Percentiles rank a stretch among this genome's conserved stretches.
Conservation (phyloP, 768 basidiomycete genomes). For the Hydnomerulius pinastri region DNA sequence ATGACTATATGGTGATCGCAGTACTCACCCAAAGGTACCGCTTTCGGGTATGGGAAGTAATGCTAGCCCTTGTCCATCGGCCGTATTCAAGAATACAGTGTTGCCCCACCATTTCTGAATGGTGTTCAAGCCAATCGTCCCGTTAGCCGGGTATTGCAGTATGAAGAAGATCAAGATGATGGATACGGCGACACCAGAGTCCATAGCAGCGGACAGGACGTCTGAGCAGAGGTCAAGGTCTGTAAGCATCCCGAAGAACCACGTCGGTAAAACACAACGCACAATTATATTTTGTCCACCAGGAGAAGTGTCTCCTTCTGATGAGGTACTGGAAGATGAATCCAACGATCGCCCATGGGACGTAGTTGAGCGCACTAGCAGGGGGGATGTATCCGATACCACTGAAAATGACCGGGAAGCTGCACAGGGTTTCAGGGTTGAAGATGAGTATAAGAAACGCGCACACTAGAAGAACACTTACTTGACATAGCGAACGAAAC, state of each 20-base stretch:
- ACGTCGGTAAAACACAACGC: slow-evolving; percentile 7
- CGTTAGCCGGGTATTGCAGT: slow-evolving; percentile 66
- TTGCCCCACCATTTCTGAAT: slow-evolving; percentile 78
- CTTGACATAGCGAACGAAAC: slow-evolving; percentile 64
- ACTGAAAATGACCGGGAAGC: slow-evolving; percentile 51
- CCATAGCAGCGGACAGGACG: slow-evolving; percentile 71
- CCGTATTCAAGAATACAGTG: slow-evolving; percentile 35
- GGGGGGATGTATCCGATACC: slow-evolving; percentile 66
- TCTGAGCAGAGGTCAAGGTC: slow-evolving; percentile 33
- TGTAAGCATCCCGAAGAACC: too few relatives aligned
- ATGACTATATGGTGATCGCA: too few relatives aligned
- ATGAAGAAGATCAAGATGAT: slow-evolving; percentile 58
- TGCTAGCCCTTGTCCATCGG: slow-evolving; percentile 19
- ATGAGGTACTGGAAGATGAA: slow-evolving; percentile 67
- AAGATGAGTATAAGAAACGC: neutral
- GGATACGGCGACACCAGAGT: slow-evolving; percentile 65
- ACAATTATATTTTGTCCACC: slow-evolving; percentile 64
- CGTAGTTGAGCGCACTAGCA: slow-evolving; percentile 65
- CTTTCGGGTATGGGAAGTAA: slow-evolving; percentile 14
- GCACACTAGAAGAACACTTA: slow-evolving; percentile 31
- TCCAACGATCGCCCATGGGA: slow-evolving; percentile 65
- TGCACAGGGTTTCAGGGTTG: slow-evolving; percentile 31
- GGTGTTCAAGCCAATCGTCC: slow-evolving; percentile 53
- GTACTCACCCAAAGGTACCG: slow-evolving; percentile 32
- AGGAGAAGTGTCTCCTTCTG: slow-evolving; percentile 59